Evolutionary conservation across 306 rosid genomes (phyloP), one percentile per base, ranked within the genome.

Genomic region (Trifolium pratense): DNA sequence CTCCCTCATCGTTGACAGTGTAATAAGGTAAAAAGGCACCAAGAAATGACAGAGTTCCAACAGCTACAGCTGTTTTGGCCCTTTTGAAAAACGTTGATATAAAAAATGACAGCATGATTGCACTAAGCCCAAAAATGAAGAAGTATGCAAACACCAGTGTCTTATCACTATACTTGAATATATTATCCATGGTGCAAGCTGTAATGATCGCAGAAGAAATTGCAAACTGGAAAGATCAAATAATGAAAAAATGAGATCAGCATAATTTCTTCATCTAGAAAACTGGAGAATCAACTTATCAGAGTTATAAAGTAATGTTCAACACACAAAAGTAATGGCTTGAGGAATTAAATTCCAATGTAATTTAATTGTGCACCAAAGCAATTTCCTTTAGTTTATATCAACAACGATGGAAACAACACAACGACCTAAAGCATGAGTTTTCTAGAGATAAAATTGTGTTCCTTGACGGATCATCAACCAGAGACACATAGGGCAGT

Each of bases 61-160:
- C 98, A 2, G 98, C 97, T 77, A 93, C 97, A 55, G 98, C 97
- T 74, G 98, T 93, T 87, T 93, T 93, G 61, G 98, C 96, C 80
- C 96, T 86, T 40, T 87, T 81, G 85, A 93, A 93, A 83, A 89
- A 93, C 3, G 96, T 88, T 13, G 97, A 93, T 85, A 91, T 89
- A 20, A 91, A 74, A 90, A 91, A 93, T 66, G 98, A 89, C 70
- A 93, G 88, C 89, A 85, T 93, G 83, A 93, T 91, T 65, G 97
- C 94, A 71, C 98, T 93, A 68, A 93, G 82, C 78, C 97, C 97
- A 79, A 93, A 93, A 56, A 82, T 46, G 78, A 93, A 91, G 80
- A 93, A 93, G 86, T 93, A 93, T 21, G 83, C 80, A 84, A 93
- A 91, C 89, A 93, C 98, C 88, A 93, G 73, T 8, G 98, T 85